phyloP scores from a whole-genome alignment of 1,284 basidiomycete species.

The Tilletia setariae region DNA sequence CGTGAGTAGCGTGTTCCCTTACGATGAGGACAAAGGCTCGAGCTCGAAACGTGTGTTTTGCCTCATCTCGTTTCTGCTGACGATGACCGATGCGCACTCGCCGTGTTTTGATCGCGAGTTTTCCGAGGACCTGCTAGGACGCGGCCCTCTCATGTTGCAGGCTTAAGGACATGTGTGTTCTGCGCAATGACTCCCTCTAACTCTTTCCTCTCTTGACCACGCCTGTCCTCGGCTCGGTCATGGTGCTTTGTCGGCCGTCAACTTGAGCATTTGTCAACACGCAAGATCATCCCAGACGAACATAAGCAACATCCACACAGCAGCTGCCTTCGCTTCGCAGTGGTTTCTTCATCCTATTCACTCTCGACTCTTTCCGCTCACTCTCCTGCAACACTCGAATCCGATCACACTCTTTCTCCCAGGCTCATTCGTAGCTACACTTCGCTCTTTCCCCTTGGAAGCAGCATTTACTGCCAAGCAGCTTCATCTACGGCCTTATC shows the following conservation, averaged over 20 bases:
- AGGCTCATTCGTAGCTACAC: not conserved
- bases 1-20: too few relatives aligned
- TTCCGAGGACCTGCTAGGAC: not conserved
- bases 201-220: conserved; percentile 6
- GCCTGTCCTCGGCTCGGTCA: not conserved
- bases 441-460: not conserved
- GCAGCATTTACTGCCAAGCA: not conserved
- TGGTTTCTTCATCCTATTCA: too few relatives aligned
- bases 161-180: too few relatives aligned
- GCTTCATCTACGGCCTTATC: not conserved
- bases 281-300: too few relatives aligned
- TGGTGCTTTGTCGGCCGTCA: too few relatives aligned
- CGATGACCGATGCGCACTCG: not conserved
- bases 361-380: too few relatives aligned
- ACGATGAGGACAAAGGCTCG: too few relatives aligned
- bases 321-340: too few relatives aligned
- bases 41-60: not conserved
- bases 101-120: not conserved
- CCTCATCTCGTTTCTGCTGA: not conserved
- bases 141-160: not conserved
- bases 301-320: too few relatives aligned
- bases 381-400: not conserved
- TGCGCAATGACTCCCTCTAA: not conserved
- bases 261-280: too few relatives aligned
- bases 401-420: not conserved